Conservation (phyloP, 2,329 filamentous ascomycete genomes). For the Onygenales sp. region DNA sequence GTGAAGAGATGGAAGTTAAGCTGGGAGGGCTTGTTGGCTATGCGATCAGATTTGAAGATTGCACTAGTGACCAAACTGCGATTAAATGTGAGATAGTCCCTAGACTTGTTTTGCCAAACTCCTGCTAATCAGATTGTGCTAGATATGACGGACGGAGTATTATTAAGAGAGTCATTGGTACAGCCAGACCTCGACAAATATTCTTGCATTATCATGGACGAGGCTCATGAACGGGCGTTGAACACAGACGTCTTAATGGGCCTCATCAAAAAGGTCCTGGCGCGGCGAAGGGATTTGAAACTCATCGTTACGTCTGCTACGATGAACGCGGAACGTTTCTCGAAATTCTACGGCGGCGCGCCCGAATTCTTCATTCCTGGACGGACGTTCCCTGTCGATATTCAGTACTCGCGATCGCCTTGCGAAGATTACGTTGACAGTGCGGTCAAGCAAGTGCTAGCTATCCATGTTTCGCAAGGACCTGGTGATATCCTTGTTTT, state of each 20-base stretch:
- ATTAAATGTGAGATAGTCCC: conserved; percentile 60
- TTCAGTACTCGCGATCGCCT: conserved; percentile 88
- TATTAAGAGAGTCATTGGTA: conserved; percentile 84
- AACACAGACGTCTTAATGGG: conserved; percentile 98
- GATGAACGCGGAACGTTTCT: conserved; percentile 96
- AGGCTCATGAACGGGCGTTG: conserved; percentile 90
- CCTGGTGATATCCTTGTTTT: conserved; percentile 92
- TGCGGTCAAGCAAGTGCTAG: conserved; percentile 88
- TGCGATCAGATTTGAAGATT: conserved; percentile 96
- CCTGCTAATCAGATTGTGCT: conserved; percentile 10
- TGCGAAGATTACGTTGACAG: conserved; percentile 98
- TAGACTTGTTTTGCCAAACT: conserved; percentile 7
- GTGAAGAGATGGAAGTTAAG: conserved; percentile 94
- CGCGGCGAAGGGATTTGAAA: conserved; percentile 81
- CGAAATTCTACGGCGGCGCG: conserved; percentile 89
- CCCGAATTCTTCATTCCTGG: conserved; percentile 96
- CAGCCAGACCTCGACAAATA: conserved; percentile 92
- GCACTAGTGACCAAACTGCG: conserved; percentile 84
- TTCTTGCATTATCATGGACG: conserved; percentile 98
- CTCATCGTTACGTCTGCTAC: conserved; percentile 96
- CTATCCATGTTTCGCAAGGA: conserved; percentile 93
- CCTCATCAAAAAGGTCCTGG: conserved; percentile 91
- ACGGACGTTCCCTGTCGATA: conserved; percentile 91
- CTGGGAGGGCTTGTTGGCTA: conserved; percentile 86
- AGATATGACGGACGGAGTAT: conserved; percentile 94